Evolutionary conservation across 345 rosid species (phyloP), one percentile per base, ranked within the genome.

Genomic region (Geranium brycei): DNA sequence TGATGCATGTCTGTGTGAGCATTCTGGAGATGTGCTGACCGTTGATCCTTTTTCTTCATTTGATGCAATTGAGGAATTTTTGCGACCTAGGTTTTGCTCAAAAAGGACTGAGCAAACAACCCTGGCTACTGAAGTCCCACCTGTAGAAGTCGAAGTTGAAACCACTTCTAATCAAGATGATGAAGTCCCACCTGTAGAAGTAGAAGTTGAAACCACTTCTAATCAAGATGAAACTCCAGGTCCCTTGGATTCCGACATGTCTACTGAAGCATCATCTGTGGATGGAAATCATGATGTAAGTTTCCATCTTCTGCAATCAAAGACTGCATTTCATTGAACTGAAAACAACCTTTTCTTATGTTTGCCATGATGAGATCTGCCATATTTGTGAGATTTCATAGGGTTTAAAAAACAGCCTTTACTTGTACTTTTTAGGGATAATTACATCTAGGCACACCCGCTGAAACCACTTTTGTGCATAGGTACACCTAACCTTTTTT

Each of bases 11-110:
- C 77, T 89, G 62, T 68, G 79, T 71, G 85, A 87, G 71, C 82
- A 69, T 70, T 73, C 79, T 61, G 78, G 75, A 76, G 89, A 81
- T 62, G 73, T 72, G 65, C 56, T 81, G 63, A 75, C 88, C 62
- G 90, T 87, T 72, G 98, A 92, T 69, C 96, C 98, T 68, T 81
- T 92, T 64, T 77, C 85, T 66, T 75, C 85, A 57, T 72, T 83
- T 69, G 87, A 79, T 71, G 83, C 79, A 10, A 81, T 92, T 47
- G 84, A 86, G 79, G 79, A 77, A 19, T 87, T 71, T 80, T 70
- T 92, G 73, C 77, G 74, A 72, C 85, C 91, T 65, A 83, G 77
- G 82, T 85, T 92, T 66, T 51, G 69, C 10, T 4, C 58, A 64
- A 69, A 77, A 76, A 74, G 70, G 55, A 64, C 73, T 31, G 74